phyloP scores from a whole-genome alignment of 805 yeast species.

The Wickerhamomyces rabaulensis region DNA sequence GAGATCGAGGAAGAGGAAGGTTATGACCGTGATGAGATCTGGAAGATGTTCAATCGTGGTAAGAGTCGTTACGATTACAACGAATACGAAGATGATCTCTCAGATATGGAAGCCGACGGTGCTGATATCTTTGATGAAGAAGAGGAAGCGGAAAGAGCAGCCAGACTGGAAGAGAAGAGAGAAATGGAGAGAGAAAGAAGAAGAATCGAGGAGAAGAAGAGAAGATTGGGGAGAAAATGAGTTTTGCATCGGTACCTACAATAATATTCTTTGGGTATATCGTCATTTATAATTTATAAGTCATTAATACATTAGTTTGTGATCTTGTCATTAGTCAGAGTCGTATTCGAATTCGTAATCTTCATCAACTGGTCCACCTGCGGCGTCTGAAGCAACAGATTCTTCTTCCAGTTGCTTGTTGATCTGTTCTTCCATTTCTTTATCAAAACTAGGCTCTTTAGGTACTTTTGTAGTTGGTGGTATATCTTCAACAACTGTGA shows the following conservation, averaged over 20 bases:
- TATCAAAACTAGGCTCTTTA: slow-evolving; percentile 1
- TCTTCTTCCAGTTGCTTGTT: slow-evolving; percentile 5
- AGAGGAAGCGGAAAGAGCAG: slow-evolving; percentile 57
- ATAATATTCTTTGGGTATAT: background rate
- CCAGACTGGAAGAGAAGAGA: slow-evolving; percentile 66
- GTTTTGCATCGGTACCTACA: background rate
- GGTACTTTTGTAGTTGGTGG: background rate
- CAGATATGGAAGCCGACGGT: slow-evolving; percentile 92
- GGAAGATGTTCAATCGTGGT: slow-evolving; percentile 78
- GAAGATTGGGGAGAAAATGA: slow-evolving; percentile 23
- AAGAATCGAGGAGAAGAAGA: slow-evolving; percentile 44
- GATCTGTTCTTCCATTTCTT: slow-evolving; percentile 6
- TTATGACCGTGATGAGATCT: slow-evolving; percentile 80
- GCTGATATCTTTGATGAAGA: slow-evolving; percentile 86
- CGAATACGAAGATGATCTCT: slow-evolving; percentile 42
- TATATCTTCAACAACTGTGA: background rate
- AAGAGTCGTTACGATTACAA: slow-evolving; percentile 42
- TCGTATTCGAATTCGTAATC: slow-evolving; percentile 40
- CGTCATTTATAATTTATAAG: background rate
- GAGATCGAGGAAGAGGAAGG: slow-evolving; percentile 31
- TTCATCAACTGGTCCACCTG: slow-evolving; percentile 29
- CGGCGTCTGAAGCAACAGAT: slow-evolving; percentile 11
- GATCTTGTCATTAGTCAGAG: slow-evolving; percentile 18
- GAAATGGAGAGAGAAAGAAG: slow-evolving; percentile 60
- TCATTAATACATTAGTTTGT: background rate